A percentile compares a stretch with the other conserved stretches of the same genome.
These are phyloP conservation scores for Orbilia quercus DNA, from an alignment of 2,329 filamentous ascomycete genomes.

Conservation along the genomic window DNA sequence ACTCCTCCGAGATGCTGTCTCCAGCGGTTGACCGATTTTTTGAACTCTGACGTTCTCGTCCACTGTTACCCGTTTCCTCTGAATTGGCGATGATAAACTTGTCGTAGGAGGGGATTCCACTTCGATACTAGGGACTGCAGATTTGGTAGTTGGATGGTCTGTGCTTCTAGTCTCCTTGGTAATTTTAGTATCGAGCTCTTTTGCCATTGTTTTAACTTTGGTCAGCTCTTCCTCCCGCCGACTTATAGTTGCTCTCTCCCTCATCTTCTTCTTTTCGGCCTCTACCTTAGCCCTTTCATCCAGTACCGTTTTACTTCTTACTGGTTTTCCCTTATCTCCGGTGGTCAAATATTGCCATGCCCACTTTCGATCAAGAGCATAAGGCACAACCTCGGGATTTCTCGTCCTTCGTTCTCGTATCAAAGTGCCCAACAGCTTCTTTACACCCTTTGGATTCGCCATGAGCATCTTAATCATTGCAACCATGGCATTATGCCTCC, in stretches of 20 bases:
- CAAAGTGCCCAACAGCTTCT: not conserved
- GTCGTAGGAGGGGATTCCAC: not conserved
- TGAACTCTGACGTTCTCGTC: not conserved
- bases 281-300: slow-evolving; percentile 1
- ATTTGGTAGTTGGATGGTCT: not conserved
- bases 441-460: not conserved
- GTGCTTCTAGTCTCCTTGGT: not conserved
- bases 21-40: not conserved
- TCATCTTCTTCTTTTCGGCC: not conserved
- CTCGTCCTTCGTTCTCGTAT: slow-evolving; percentile 12
- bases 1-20: not conserved
- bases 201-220: not conserved
- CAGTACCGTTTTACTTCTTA: not conserved
- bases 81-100: not conserved
- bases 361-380: slow-evolving; percentile 17
- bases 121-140: not conserved
- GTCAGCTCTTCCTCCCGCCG: not conserved
- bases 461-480: slow-evolving; percentile 13
- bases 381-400: not conserved
- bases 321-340: not conserved
- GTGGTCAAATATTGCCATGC: slow-evolving; percentile 9
- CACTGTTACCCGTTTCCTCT: not conserved
- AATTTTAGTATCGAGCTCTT: slow-evolving; percentile 2
- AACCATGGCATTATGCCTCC: slow-evolving; percentile 14
- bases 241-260: not conserved